Conservation (phyloP, 139 green algal genomes). For the Ostreobium quekettii region DNA sequence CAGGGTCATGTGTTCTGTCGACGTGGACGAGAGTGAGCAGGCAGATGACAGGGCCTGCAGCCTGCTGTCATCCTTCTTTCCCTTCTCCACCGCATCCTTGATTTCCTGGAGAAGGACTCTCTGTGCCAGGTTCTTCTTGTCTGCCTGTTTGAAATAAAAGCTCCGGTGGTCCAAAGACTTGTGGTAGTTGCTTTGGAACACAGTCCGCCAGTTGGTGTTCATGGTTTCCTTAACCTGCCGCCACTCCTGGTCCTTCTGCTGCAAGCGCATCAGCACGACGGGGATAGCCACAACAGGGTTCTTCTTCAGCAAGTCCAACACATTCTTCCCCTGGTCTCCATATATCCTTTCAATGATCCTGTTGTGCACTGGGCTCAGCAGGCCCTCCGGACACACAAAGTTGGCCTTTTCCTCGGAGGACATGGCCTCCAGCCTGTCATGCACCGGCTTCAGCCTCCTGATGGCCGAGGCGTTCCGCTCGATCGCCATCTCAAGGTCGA, state of each 20-base stretch:
- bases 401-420: constrained; percentile 46
- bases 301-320: constrained; percentile 72
- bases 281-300: constrained; percentile 79
- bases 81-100: constrained; percentile 74
- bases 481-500: constrained; percentile 93
- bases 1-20: constrained; percentile 61
- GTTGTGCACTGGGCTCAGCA: constrained; percentile 59
- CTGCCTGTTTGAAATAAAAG: constrained; percentile 99
- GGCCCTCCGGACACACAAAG: constrained; percentile 39
- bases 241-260: constrained; percentile 94
- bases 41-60: constrained; percentile 29
- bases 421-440: constrained; percentile 45
- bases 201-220: constrained; percentile 69
- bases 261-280: constrained; percentile 74
- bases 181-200: constrained; percentile 96
- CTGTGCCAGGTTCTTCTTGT: constrained; percentile 87
- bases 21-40: constrained; percentile 26
- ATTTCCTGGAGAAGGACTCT: constrained; percentile 87
- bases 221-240: constrained; percentile 60
- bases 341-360: constrained; percentile 83
- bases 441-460: constrained; percentile 45
- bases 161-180: constrained; percentile 95
- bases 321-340: constrained; percentile 35
- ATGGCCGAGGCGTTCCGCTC: constrained; percentile 70
- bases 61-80: constrained; percentile 35